phyloP scores from a whole-genome alignment of 2,329 filamentous ascomycete genomes.

The Fusarium globosum region DNA sequence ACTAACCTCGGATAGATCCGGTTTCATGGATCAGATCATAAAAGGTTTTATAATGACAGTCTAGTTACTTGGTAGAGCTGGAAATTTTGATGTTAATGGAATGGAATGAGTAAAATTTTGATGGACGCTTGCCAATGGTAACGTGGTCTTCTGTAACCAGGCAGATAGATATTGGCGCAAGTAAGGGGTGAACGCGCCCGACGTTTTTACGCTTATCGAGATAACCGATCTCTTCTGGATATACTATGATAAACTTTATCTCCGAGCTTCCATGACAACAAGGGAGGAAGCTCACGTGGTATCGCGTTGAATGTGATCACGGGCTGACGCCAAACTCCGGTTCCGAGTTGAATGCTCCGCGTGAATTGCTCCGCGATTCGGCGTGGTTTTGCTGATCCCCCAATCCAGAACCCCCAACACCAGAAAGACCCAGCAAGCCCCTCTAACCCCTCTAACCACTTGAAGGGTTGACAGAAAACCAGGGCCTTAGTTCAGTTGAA shows the following conservation, averaged over 20 bases:
- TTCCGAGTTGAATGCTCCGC: neutral
- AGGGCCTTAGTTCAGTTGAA: too few species aligned
- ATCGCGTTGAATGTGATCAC: rapidly evolving
- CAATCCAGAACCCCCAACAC: neutral
- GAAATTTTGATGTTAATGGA: neutral
- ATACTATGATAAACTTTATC: neutral
- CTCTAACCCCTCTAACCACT: neutral
- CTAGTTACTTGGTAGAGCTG: rapidly evolving
- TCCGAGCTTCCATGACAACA: too few species aligned
- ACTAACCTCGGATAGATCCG: neutral
- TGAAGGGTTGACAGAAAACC: neutral
- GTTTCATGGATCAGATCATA: neutral
- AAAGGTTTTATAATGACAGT: rapidly evolving
- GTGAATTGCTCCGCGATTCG: neutral
- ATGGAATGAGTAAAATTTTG: rapidly evolving
- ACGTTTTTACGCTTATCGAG: neutral
- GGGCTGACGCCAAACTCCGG: neutral
- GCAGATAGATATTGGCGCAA: too few species aligned
- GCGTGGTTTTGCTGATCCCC: neutral
- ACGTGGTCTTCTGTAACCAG: rapidly evolving
- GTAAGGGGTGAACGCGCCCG: neutral
- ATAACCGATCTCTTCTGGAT: neutral
- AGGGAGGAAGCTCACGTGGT: neutral
- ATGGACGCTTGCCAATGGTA: neutral
- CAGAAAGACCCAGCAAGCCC: neutral